A percentile compares a stretch with the other conserved stretches of the same genome.
Conservation (phyloP, 148 eudicot genomes). For the Spergularia bocconei region DNA sequence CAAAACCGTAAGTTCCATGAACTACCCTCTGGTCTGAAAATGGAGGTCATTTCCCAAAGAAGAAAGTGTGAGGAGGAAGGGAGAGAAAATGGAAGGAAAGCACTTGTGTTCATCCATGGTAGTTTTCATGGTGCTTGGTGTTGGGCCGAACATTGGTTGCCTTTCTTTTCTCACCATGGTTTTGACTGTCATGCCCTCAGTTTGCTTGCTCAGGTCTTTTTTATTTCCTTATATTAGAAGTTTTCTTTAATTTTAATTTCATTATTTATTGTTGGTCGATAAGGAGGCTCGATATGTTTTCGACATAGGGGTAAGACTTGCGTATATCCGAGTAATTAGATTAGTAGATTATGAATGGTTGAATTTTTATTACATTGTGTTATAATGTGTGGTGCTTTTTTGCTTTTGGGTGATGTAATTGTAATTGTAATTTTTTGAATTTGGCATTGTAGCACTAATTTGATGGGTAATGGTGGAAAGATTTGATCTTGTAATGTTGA, state of each 20-base stretch:
- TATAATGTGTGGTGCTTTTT: too few relatives aligned
- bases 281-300: too few relatives aligned
- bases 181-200: constrained; percentile 80
- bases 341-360: background rate
- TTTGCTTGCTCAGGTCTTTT: constrained; percentile 72
- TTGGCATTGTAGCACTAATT: too few relatives aligned
- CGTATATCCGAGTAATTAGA: too few relatives aligned
- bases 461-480: background rate
- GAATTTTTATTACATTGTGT: background rate
- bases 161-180: constrained; percentile 70
- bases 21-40: constrained; percentile 77
- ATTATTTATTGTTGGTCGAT: background rate
- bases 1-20: constrained; percentile 76
- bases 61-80: constrained; percentile 24
- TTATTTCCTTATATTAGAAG: background rate
- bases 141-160: constrained; percentile 93
- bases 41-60: constrained; percentile 81
- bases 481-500: background rate
- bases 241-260: background rate
- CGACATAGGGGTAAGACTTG: too few relatives aligned
- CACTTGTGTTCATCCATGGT: constrained; percentile 80
- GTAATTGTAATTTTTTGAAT: too few relatives aligned
- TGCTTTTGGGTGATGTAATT: too few relatives aligned
- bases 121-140: constrained; percentile 98
- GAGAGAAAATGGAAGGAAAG: constrained; percentile 36